Evolutionary conservation across 2,329 filamentous ascomycete genomes (phyloP), one percentile per base, ranked within the genome.

Genomic region (Cordyceps pruinosa): DNA sequence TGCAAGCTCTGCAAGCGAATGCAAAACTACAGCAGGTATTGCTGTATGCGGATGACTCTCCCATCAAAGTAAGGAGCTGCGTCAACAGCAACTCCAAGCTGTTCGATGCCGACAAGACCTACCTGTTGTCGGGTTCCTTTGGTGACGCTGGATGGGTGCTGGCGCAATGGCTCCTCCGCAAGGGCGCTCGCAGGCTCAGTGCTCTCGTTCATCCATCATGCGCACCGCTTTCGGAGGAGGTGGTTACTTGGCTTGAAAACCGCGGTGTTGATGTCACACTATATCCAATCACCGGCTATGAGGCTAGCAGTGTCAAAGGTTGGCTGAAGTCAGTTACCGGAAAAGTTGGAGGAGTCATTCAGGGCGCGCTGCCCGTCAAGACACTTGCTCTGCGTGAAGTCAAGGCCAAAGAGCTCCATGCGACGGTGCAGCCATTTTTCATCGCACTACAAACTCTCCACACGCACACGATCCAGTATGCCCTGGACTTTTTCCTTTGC

Each of bases 121-220:
- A 52, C 12, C 12, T 52, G 4, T 10, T 52, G n/a, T 42, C 49
- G 5, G 49, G 49, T 15, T 52, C 49, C 4, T 52, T 52, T 17
- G 49, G 49, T 8, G 49, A 52, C 10, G 49, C 25, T 5, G 35
- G 25, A 2, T 52, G 35, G 37, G 19, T n/a, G n/a, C 12, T 52
- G 35, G 49, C 49, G 9, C 49, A 52, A 21, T 52, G 49, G 49
- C 49, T 52, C 19, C 23, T 42, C 19, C 49, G 37, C 6, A 52
- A 42, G 5, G 49, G 49, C 37, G 49, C 37, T n/a, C 49, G 49
- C 3, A 41, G 25, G 19, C 49, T 52, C 23, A 30, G 19, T n/a
- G 35, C 25, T 4, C 28, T 52, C 2, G 37, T 21, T 5, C 25
- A 30, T 25, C 25, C 35, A 3, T 13, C 23, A 5, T 42, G 25